Conservation (phyloP, 2,329 filamentous ascomycete genomes). For the Curvularia sp. region DNA sequence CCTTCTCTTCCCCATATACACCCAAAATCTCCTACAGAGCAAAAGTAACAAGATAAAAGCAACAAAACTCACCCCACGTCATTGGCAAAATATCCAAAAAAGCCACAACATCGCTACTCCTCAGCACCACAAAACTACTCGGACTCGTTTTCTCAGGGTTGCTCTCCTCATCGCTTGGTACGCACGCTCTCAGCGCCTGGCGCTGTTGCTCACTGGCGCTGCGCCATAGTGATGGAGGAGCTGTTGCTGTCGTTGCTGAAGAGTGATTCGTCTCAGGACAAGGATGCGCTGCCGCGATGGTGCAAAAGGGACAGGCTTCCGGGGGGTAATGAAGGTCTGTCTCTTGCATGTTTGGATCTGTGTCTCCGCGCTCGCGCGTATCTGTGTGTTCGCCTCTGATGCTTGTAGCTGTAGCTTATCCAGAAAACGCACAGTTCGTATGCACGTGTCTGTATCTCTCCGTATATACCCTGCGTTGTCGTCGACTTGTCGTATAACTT, state of each 20-base stretch:
- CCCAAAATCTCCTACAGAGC: not conserved
- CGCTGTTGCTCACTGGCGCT: slow-evolving; percentile 14
- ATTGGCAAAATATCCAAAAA: slow-evolving; percentile 95
- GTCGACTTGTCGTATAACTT: too few relatives aligned
- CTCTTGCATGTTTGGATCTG: slow-evolving; percentile 32
- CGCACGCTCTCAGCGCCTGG: slow-evolving; percentile 25
- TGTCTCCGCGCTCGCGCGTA: not conserved
- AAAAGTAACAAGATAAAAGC: slow-evolving; percentile 2
- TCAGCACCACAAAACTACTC: slow-evolving; percentile 70
- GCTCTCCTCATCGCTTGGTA: slow-evolving; percentile 37
- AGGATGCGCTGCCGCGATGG: slow-evolving; percentile 61
- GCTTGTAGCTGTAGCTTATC: too few relatives aligned
- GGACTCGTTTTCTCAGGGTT: slow-evolving; percentile 44
- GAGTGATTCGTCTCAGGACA: slow-evolving; percentile 5
- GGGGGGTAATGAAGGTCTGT: slow-evolving; percentile 50
- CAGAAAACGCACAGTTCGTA: too few relatives aligned
- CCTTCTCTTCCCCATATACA: not conserved
- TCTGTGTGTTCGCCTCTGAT: not conserved
- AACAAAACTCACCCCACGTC: slow-evolving; percentile 63
- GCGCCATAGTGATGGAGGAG: slow-evolving; percentile 5
- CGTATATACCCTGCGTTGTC: too few relatives aligned
- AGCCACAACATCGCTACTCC: slow-evolving; percentile 77
- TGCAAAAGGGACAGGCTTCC: slow-evolving; percentile 64
- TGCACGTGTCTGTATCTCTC: too few relatives aligned
- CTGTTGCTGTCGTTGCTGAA: not conserved